phyloP scores from a whole-genome alignment of 768 basidiomycete species.

The Suillus subaureus region DNA sequence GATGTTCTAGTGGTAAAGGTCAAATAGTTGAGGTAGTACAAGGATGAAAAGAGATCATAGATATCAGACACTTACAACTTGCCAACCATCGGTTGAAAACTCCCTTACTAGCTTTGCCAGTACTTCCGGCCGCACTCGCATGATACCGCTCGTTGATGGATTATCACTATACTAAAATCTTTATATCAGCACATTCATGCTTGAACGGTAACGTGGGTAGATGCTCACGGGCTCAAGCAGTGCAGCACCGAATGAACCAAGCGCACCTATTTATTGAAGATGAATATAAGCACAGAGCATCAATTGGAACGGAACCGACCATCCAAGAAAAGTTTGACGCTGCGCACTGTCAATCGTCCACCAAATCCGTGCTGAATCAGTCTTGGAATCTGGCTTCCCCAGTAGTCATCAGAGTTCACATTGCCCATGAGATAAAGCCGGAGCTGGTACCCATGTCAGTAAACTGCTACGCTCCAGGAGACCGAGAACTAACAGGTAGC shows the following conservation, averaged over 20 bases:
- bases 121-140: constrained; percentile 58
- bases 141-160: constrained; percentile 67
- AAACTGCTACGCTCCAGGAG: background rate
- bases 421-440: constrained; percentile 66
- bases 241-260: constrained; percentile 93
- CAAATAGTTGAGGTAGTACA: background rate
- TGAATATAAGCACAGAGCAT: background rate
- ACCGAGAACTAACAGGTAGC: constrained; percentile 58
- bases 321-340: constrained; percentile 78
- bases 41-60: background rate
- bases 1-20: constrained; percentile 62
- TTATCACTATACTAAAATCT: constrained; percentile 68
- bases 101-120: constrained; percentile 56
- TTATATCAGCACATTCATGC: constrained; percentile 6
- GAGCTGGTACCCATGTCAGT: constrained; percentile 38
- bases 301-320: constrained; percentile 41
- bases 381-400: constrained; percentile 63
- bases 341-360: constrained; percentile 56
- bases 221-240: constrained; percentile 60
- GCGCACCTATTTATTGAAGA: constrained; percentile 59
- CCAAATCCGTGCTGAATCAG: constrained; percentile 60
- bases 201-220: background rate
- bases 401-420: constrained; percentile 57
- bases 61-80: constrained; percentile 61
- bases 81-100: constrained; percentile 78